Evolutionary conservation across 495 filamentous ascomycete species (phyloP).

Genomic region (Annulohypoxylon maeteangense): DNA sequence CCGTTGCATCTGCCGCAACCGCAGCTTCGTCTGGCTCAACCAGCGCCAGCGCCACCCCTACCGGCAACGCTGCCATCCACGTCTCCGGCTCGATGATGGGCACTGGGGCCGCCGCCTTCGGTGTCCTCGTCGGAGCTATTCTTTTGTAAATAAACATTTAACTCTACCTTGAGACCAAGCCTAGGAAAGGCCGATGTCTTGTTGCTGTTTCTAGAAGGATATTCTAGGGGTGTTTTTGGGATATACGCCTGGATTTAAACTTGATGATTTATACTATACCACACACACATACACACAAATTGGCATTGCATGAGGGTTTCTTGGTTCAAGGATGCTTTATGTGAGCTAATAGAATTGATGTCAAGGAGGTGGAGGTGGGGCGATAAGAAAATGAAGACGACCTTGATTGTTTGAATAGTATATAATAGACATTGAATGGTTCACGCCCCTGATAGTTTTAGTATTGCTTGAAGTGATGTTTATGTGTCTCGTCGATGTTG

Average conservation of each 20-base stretch:
- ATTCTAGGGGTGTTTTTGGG: not conserved
- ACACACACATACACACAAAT: not conserved
- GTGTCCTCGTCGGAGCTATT: slow-evolving; percentile 28
- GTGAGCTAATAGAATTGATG: not conserved
- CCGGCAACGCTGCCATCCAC: slow-evolving; percentile 12
- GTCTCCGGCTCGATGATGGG: slow-evolving; percentile 26
- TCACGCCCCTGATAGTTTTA: not conserved
- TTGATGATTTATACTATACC: slow-evolving; percentile 17
- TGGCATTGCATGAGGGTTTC: not conserved
- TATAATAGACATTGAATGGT: slow-evolving; percentile 2
- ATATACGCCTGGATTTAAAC: slow-evolving; percentile 7
- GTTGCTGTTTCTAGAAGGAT: not conserved
- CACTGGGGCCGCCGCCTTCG: slow-evolving; percentile 24
- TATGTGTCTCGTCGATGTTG: not conserved
- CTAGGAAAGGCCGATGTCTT: not conserved
- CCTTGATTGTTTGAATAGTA: not conserved
- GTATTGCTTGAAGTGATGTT: not conserved
- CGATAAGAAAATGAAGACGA: not conserved
- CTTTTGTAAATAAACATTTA: not conserved
- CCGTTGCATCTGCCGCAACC: slow-evolving; percentile 19
- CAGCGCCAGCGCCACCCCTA: not conserved
- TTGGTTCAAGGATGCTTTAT: not conserved
- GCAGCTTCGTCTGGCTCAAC: not conserved
- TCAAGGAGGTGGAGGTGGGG: not conserved
- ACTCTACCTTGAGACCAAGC: not conserved